These are phyloP conservation scores for Micractinium conductrix DNA, from an alignment of 139 green algal species.

Conservation along the genomic window DNA sequence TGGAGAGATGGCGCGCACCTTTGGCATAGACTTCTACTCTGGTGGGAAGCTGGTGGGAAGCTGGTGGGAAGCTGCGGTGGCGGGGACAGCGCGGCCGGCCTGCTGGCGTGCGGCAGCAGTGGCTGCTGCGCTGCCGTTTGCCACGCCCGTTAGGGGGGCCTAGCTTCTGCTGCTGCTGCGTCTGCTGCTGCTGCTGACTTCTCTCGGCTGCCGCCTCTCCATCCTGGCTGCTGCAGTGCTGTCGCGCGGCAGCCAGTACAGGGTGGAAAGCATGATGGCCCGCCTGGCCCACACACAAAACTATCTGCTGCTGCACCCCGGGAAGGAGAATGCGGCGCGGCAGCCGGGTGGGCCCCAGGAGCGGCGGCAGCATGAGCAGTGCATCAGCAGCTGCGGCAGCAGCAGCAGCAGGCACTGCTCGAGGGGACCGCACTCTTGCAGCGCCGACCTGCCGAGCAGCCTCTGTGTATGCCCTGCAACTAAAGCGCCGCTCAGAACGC, in stretches of 20 bases:
- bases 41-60: constrained; percentile 45
- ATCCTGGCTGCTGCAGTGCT: background rate
- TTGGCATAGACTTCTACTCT: constrained; percentile 97
- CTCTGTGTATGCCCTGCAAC: no score
- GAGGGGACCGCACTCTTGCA: no score
- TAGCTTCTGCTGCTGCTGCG: background rate
- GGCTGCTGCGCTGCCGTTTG: no score
- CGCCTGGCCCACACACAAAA: constrained; percentile 95
- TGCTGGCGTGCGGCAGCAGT: background rate
- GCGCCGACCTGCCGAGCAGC: no score
- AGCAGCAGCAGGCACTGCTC: no score
- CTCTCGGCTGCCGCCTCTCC: no score
- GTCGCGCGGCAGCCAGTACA: constrained; percentile 85
- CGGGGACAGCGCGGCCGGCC: background rate
- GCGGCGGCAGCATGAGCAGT: no score
- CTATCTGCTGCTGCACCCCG: constrained; percentile 70
- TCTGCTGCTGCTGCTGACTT: background rate
- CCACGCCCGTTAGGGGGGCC: no score
- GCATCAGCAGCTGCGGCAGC: no score
- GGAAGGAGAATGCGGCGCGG: constrained; percentile 11
- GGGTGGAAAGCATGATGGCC: constrained; percentile 94
- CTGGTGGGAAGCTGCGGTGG: background rate
- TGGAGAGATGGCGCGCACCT: constrained; percentile 88
- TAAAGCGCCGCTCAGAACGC: no score
- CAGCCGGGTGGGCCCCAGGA: no score